Evolutionary conservation across 108 stramenopile genomes (phyloP).

Genomic region (Cyclotella sp.): DNA sequence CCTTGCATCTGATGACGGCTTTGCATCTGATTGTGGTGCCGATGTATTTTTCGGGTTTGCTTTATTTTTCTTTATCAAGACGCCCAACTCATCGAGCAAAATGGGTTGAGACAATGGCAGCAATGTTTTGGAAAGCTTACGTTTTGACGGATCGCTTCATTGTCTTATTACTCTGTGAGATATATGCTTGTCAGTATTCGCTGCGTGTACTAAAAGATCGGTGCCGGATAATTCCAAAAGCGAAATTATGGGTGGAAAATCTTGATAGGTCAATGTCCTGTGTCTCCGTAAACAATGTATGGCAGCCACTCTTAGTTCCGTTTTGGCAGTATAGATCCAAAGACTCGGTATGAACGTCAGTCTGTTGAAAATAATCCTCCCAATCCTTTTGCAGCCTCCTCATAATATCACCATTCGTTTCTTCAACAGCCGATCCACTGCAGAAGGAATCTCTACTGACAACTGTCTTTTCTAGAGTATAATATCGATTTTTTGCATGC

Average conservation of each 20-base stretch:
- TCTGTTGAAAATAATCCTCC: too few species aligned
- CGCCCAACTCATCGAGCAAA: background rate
- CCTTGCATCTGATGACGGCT: constrained; percentile 3
- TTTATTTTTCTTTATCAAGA: background rate
- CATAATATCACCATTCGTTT: too few species aligned
- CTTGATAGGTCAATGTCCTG: background rate
- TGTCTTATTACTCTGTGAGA: background rate
- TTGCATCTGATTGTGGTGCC: background rate
- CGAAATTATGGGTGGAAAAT: background rate
- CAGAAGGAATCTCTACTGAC: too few species aligned
- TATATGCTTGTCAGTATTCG: background rate
- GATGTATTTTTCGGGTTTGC: background rate
- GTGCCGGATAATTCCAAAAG: background rate
- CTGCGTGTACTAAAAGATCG: background rate
- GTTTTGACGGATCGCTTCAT: background rate
- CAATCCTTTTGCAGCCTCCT: too few species aligned
- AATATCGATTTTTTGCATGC: too few species aligned
- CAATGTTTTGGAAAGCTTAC: background rate
- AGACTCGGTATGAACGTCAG: too few species aligned
- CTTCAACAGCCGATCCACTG: too few species aligned
- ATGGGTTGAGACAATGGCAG: background rate
- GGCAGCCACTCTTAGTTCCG: too few species aligned
- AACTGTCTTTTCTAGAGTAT: too few species aligned
- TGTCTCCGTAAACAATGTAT: too few species aligned
- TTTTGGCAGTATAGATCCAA: too few species aligned